phyloP scores from a whole-genome alignment of 2,329 filamentous ascomycete genomes.

The Venturia oleaginea region DNA sequence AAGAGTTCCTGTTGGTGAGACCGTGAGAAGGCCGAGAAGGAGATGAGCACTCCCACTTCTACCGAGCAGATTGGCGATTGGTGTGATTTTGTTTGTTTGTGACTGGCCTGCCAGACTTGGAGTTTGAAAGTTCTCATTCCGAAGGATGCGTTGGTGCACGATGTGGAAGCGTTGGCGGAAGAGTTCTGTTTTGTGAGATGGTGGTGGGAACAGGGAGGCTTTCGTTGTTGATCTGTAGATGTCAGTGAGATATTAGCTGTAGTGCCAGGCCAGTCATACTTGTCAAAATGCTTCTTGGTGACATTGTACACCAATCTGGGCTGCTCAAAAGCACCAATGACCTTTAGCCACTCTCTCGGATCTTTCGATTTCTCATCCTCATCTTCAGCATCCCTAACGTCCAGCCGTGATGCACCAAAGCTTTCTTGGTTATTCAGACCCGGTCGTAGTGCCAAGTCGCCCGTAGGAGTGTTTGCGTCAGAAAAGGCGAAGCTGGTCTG shows the following conservation, averaged over 20 bases:
- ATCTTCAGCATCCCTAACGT: slow-evolving; percentile 45
- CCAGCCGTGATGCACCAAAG: slow-evolving; percentile 45
- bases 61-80: slow-evolving; percentile 66
- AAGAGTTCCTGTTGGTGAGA: slow-evolving; percentile 72
- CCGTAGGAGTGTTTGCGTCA: slow-evolving; percentile 20
- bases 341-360: slow-evolving; percentile 72
- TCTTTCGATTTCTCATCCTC: slow-evolving; percentile 56
- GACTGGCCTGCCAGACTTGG: slow-evolving; percentile 51
- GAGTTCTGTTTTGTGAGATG: slow-evolving; percentile 71
- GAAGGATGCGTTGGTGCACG: slow-evolving; percentile 81
- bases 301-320: slow-evolving; percentile 70
- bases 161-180: slow-evolving; percentile 90
- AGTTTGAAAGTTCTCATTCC: slow-evolving; percentile 87
- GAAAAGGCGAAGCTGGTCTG: slow-evolving; percentile 57
- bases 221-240: slow-evolving; percentile 27
- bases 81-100: slow-evolving; percentile 72
- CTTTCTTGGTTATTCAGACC: slow-evolving; percentile 52
- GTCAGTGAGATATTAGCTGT: background rate
- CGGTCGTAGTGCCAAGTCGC: slow-evolving; percentile 21
- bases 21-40: slow-evolving; percentile 71
- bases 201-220: slow-evolving; percentile 52
- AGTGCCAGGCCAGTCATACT: slow-evolving; percentile 33
- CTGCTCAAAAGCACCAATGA: slow-evolving; percentile 77
- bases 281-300: slow-evolving; percentile 83
- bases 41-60: slow-evolving; percentile 78